Evolutionary conservation across 768 basidiomycete genomes (phyloP), one percentile per base, ranked within the genome.

Genomic region (Leccinum boreale): DNA sequence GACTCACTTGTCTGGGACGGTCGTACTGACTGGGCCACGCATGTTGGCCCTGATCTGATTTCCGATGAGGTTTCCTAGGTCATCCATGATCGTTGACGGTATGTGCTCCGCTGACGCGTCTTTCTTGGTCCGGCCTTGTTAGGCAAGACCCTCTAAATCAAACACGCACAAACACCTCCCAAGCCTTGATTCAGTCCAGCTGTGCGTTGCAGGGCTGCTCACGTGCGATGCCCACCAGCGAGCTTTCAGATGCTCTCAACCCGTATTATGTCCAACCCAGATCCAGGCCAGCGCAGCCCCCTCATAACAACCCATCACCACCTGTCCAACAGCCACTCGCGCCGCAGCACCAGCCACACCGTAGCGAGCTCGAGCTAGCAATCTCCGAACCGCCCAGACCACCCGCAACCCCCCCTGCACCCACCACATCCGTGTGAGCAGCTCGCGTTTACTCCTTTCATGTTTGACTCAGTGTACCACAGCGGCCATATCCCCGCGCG

Each of bases 201-300:
- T 44, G 39, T 44, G 17, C 9, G 56, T 33, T 6, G 35, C 45
- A 46, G 50, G 42, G 21, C 26, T 17, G 36, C 51, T 44, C 45
- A 33, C 53, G 45, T 47, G 23, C 21, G 12, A 86, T 86, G 85
- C 75, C 81, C 64, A 79, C 83, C 58, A 90, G 87, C 75, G 87
- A 90, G 71, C 83, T 91, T 56, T 86, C 85, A 9, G 84, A 91
- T 67, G 89, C 89, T 5, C 84, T 91, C 65, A 91, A 90, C 70
- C 88, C 88, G 11, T 77, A 84, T 67, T 77, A 81, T 57, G 78
- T 77, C 35, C 81, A 81, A 53, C 65, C 74, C 17, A 73, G 80
- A 59, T 62, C 70, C 19, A 69, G 77, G 44, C 57, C 67, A 3
- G 58, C 66, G 0, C 62, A 64, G 9, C 44, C 19, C n/a, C 29